Conservation (phyloP, 768 basidiomycete species). For the Candolleomyces aberdarensis region DNA sequence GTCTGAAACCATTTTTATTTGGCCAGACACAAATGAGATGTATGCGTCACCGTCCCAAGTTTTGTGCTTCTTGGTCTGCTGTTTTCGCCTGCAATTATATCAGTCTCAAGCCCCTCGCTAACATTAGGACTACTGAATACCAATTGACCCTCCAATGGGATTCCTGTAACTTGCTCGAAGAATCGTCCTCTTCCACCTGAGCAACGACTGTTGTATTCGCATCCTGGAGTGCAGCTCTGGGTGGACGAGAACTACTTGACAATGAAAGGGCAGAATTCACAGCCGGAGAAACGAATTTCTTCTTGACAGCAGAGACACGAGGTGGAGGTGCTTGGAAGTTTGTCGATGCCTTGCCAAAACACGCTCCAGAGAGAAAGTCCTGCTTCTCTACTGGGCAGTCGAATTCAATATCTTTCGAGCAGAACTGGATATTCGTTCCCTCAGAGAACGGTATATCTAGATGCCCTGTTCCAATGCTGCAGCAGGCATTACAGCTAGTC, state of each 20-base stretch:
- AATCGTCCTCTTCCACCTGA: slow-evolving; percentile 8
- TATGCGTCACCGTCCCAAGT: slow-evolving; percentile 84
- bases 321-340: slow-evolving; percentile 13
- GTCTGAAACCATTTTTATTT: slow-evolving; percentile 63
- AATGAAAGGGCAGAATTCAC: not conserved
- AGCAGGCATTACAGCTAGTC: not conserved
- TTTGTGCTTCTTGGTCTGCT: slow-evolving; percentile 72
- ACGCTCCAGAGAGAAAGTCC: slow-evolving; percentile 63
- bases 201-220: not conserved
- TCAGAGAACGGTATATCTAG: slow-evolving; percentile 37
- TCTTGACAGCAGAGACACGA: slow-evolving; percentile 17
- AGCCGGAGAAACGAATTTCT: slow-evolving; percentile 23
- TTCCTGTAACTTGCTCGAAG: slow-evolving; percentile 13
- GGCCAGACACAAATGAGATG: slow-evolving; percentile 47
- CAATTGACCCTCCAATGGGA: slow-evolving; percentile 71
- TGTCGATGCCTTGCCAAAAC: slow-evolving; percentile 44
- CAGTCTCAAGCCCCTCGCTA: not conserved
- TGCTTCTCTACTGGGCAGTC: slow-evolving; percentile 52
- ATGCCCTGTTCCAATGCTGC: slow-evolving; percentile 45
- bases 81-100: slow-evolving; percentile 57
- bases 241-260: slow-evolving; percentile 9
- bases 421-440: slow-evolving; percentile 35
- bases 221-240: not conserved
- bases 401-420: slow-evolving; percentile 62
- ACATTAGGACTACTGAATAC: slow-evolving; percentile 30